Evolutionary conservation across 495 filamentous ascomycete species (phyloP), one percentile per base, ranked within the genome.

Genomic region (Talaromyces ruber): DNA sequence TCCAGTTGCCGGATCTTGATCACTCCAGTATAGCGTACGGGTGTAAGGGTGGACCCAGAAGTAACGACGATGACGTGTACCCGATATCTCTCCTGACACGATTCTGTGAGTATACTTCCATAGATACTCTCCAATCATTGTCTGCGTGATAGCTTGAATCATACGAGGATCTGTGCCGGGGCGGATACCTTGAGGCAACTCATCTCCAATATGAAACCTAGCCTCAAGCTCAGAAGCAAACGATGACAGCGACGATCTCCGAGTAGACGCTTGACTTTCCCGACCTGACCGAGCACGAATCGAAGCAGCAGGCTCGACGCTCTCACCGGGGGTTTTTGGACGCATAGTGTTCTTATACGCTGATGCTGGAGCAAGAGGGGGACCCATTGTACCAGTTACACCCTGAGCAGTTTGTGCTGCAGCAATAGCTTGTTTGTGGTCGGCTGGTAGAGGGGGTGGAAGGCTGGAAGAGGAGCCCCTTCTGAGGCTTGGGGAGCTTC

Each of bases 41-140:
- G 95, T 98, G 73, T 98, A 98, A 0, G 94, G 94, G 73, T 98
- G 94, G 22, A 98, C 89, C 94, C 94, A 98, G 84, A 98, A 98
- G 78, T 96, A 98, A 28, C 94, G 87, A 34, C 90, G 85, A 71
- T 98, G 94, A 51, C 94, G 81, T 37, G 91, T 96, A 61, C 84
- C 85, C 4, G 93, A 97, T 75, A 96, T 86, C 54, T 91, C 87
- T 60, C 84, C 87, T 4, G 93, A 87, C 18, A 92, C 93, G 62
- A 92, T 81, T 74, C 90, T 95, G 64, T 95, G 88, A 1, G 93
- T 98, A 73, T 98, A 98, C 70, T 98, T 98, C 94, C 94, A 98
- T 16, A 98, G 82, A 72, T 92, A 97, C 69, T 98, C 94, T 59
- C 94, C 94, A 69, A 98, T 98, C 94, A 98, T 98, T 11, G 94